A percentile compares a stretch with the other conserved stretches of the same genome.
phyloP scores from a whole-genome alignment of 2,329 filamentous ascomycete species.

The Botrytis galanthina region DNA sequence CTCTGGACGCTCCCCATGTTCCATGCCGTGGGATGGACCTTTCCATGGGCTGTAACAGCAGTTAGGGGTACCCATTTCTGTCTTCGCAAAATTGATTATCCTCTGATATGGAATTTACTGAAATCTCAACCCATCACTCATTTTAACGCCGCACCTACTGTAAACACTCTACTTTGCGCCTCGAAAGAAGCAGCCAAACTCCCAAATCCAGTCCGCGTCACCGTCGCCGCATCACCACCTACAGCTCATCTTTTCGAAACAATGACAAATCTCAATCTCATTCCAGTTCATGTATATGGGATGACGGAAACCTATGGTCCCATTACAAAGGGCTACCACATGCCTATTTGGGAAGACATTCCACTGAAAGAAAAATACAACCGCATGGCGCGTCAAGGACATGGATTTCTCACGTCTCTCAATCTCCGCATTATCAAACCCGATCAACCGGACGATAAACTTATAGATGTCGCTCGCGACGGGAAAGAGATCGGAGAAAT shows the following conservation, averaged over 20 bases:
- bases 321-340: constrained; percentile 87
- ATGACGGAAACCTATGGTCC: constrained; percentile 89
- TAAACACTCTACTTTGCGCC: constrained; percentile 89
- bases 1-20: constrained; percentile 92
- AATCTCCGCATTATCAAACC: constrained; percentile 80
- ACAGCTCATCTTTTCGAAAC: constrained; percentile 88
- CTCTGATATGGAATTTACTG: constrained; percentile 83
- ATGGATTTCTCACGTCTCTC: constrained; percentile 82
- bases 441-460: constrained; percentile 63
- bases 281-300: constrained; percentile 92
- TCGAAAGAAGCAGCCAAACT: constrained; percentile 71
- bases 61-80: constrained; percentile 95
- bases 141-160: constrained; percentile 93
- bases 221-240: constrained; percentile 88
- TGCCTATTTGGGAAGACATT: constrained; percentile 80
- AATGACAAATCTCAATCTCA: constrained; percentile 78
- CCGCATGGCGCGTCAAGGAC: constrained; percentile 90
- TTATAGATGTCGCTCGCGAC: constrained; percentile 66
- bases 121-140: constrained; percentile 88
- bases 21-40: constrained; percentile 63
- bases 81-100: constrained; percentile 91
- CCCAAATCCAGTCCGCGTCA: constrained; percentile 72
- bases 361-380: constrained; percentile 74
- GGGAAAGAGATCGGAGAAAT: constrained; percentile 80
- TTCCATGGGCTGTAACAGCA: constrained; percentile 89